These are phyloP conservation scores for Pseudocercospora vitis DNA, from an alignment of 2,329 filamentous ascomycete genomes.

Conservation along the genomic window DNA sequence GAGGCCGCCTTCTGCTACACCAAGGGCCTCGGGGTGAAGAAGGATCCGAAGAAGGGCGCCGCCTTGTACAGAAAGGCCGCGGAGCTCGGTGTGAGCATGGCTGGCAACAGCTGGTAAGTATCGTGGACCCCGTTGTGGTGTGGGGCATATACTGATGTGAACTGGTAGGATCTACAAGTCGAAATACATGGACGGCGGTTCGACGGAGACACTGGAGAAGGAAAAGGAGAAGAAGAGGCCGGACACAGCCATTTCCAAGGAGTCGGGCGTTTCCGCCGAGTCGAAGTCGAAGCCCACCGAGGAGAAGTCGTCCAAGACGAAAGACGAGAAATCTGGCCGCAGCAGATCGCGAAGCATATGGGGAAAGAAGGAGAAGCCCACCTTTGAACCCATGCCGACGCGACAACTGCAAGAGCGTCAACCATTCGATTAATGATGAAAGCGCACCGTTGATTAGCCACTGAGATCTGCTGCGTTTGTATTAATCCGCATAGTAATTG, in stretches of 20 bases:
- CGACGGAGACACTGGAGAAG: constrained; percentile 17
- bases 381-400: constrained; percentile 6
- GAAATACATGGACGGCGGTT: constrained; percentile 70
- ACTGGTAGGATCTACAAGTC: constrained; percentile 84
- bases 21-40: constrained; percentile 89
- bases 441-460: too few relatives aligned
- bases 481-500: constrained; percentile 7
- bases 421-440: constrained; percentile 6
- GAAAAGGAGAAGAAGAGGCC: constrained; percentile 23
- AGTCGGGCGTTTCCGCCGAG: constrained; percentile 5
- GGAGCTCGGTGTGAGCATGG: constrained; percentile 92
- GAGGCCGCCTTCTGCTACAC: constrained; percentile 97
- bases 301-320: background rate
- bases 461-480: background rate
- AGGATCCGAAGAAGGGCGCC: constrained; percentile 91
- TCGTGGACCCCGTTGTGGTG: background rate
- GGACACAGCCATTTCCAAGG: constrained; percentile 21
- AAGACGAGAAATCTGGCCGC: constrained; percentile 2
- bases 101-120: constrained; percentile 94
- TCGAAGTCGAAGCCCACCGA: constrained; percentile 1
- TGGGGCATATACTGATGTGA: background rate
- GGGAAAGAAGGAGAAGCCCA: constrained; percentile 22
- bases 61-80: constrained; percentile 88
- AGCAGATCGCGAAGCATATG: constrained; percentile 23
- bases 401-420: constrained; percentile 4